Evolutionary conservation across 164 flowering plant genomes (phyloP), one percentile per base, ranked within the genome.

Genomic region (Stephania cephalantha): DNA sequence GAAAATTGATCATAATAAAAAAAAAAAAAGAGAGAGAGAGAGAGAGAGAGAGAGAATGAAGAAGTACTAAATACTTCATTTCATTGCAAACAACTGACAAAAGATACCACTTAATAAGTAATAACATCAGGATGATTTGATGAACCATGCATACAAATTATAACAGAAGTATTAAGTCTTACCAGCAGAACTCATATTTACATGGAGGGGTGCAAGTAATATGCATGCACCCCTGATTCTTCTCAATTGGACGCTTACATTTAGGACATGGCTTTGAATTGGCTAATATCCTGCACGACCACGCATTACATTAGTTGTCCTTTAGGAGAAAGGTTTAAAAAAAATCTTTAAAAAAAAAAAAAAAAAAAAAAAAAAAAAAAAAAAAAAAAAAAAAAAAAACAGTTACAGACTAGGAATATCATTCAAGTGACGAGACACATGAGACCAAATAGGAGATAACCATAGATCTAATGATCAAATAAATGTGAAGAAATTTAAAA

Each of bases 231-330:
- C 98, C 98, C 71, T 86, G 87, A 77, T 90, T 89, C 71, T 93
- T 93, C 84, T 93, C 94, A 78, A 91, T 93, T 31, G 94, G 89
- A 6, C 91, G 79, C 85, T 86, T 88, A 84, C 97, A 93, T 73
- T 88, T 87, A 30, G 96, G 97, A 81, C 96, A 93, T 68, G 96
- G 96, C 83, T 90, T 93, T 8, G 93, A 82, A 78, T 90, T 86
- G 22, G 89, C 91, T 61, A 89, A 78, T 53, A 90, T 90, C 92
- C 93, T 89, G 87, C 45, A n/a, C 30, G 29, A 30, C 52, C 44
- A 20, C n/a, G 65, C 17, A 70, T 12, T 64, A 68, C 1, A 52
- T 71, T 50, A 71, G 73, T 22, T 6, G 58, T 46, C 52, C 20
- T n/a, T n/a, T 5, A 25, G 42, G 9, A 50, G 17, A 22, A 22